A percentile compares a stretch with the other conserved stretches of the same genome.
Conservation (phyloP, 2,329 filamentous ascomycete genomes). For the Diaporthe sp. region DNA sequence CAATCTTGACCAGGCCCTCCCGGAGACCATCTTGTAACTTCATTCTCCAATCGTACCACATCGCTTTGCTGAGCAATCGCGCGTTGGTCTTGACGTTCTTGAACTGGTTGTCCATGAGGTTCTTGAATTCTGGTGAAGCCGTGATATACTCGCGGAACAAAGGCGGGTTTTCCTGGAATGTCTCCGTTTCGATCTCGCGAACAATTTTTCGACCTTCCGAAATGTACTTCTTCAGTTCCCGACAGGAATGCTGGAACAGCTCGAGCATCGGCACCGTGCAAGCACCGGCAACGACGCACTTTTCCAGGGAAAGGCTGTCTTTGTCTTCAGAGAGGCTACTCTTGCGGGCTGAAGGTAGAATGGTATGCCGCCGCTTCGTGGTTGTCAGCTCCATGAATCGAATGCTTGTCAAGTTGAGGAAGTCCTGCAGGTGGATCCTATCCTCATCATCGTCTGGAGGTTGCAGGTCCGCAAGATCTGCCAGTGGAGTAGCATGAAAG, state of each 20-base stretch:
- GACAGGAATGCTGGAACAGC: constrained; percentile 94
- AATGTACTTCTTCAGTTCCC: constrained; percentile 97
- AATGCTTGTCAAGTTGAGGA: constrained; percentile 94
- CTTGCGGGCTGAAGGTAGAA: constrained; percentile 67
- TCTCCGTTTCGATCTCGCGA: constrained; percentile 90
- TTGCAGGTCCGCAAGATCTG: constrained; percentile 47
- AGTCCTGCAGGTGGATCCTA: constrained; percentile 88
- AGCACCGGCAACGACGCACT: constrained; percentile 87
- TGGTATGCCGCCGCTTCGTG: constrained; percentile 90
- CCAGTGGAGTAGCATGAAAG: constrained; percentile 55
- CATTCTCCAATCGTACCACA: constrained; percentile 99
- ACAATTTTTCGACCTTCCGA: constrained; percentile 92
- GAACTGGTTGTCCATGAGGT: constrained; percentile 95
- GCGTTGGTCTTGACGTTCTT: constrained; percentile 97
- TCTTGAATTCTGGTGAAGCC: constrained; percentile 84
- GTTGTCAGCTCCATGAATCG: constrained; percentile 99
- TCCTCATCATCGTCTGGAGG: constrained; percentile 67
- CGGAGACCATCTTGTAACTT: constrained; percentile 86
- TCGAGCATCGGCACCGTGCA: constrained; percentile 95
- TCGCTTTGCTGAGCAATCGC: constrained; percentile 89
- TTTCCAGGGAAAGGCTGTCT: constrained; percentile 75
- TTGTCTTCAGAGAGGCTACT: constrained; percentile 57
- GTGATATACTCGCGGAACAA: constrained; percentile 93
- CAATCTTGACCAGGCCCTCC: constrained; percentile 82
- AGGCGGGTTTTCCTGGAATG: constrained; percentile 89